Conservation (phyloP, 805 yeast species). For the Sporopachydermia lactativora region DNA sequence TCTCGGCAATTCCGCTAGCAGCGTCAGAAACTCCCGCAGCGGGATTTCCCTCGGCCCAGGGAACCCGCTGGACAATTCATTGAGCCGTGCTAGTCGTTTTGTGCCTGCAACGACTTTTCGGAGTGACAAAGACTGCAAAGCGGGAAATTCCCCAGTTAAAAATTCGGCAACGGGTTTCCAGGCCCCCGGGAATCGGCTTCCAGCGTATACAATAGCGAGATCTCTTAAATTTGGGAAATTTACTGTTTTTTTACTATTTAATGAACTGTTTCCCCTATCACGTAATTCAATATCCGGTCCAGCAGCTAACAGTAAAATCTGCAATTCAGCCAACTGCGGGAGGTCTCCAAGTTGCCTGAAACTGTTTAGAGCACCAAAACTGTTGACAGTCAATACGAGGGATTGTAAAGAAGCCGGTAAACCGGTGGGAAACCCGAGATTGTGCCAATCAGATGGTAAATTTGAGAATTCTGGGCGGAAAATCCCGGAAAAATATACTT, state of each 20-base stretch:
- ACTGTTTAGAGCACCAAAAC: not conserved
- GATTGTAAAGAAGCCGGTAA: not conserved
- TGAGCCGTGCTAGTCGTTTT: not conserved
- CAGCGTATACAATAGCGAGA: not conserved
- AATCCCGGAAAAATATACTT: not conserved
- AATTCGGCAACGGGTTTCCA: not conserved
- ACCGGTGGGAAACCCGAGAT: constrained; percentile 21
- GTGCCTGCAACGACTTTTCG: not conserved
- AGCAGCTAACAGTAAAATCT: not conserved
- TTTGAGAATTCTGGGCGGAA: no score
- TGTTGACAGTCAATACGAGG: not conserved
- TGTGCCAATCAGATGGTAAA: no score
- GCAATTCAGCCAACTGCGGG: not conserved
- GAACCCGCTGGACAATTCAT: not conserved
- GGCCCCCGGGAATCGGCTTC: not conserved
- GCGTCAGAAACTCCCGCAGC: not conserved
- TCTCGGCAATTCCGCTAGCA: no score
- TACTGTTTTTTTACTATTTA: not conserved
- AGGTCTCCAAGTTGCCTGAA: not conserved
- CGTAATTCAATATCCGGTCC: not conserved
- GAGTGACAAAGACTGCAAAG: not conserved
- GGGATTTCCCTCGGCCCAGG: not conserved
- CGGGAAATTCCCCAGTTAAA: not conserved
- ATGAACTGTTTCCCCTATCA: not conserved
- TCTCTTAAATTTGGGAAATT: not conserved